Base-by-base conservation (phyloP, 139 green algal genomes). In the Chlorella ohadii region DNA sequence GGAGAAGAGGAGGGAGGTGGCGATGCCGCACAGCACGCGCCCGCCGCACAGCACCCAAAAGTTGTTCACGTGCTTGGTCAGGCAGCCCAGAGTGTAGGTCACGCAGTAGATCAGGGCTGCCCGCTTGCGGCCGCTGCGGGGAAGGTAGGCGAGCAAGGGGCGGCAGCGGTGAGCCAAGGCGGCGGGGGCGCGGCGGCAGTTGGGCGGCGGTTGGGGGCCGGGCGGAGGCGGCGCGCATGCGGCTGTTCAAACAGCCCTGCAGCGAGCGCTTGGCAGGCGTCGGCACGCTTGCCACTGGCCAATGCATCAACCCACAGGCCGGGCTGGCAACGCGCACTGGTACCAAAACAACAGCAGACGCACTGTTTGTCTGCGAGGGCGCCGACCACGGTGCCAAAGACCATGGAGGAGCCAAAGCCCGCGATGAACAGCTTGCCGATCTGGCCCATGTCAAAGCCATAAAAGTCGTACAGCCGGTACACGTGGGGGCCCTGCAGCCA, bases 401-500 rank as follows among this genome's bases (percentile, higher is more conserved):
- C 87, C 94, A 99, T 97, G 55, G 94, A 98, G 0, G 93, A 97
- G 4, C 96, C 97, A 88, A 99, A 99, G 31, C 97, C 97, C 34
- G 97, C 97, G 71, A 99, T 99, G 92, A 99, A 99, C 0, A 99
- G 92, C 19, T 93, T 90, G 15, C 97, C 97, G 72, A 99, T 99
- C 79, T 98, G 94, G 16, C 85, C 94, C 72, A 71, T 82, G 66
- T 84, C 85, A 72, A 94, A 98, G n/a, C 94, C 95, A 72, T 99
- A 99, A 87, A 98, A 90, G 86, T 98, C 86, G 72, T 99, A 99
- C 78, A 99, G 90, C 4, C 95, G 95, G 82, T 99, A 99, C 27
- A 99, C 96, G 88, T 99, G 99, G 0, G 97, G 97, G 2, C 97
- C 97, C 74, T 99, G 97, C 70, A 99, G 90, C 97, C 97, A 99